Evolutionary conservation across 495 filamentous ascomycete species (phyloP), one percentile per base, ranked within the genome.

Genomic region (Annulohypoxylon maeteangense): DNA sequence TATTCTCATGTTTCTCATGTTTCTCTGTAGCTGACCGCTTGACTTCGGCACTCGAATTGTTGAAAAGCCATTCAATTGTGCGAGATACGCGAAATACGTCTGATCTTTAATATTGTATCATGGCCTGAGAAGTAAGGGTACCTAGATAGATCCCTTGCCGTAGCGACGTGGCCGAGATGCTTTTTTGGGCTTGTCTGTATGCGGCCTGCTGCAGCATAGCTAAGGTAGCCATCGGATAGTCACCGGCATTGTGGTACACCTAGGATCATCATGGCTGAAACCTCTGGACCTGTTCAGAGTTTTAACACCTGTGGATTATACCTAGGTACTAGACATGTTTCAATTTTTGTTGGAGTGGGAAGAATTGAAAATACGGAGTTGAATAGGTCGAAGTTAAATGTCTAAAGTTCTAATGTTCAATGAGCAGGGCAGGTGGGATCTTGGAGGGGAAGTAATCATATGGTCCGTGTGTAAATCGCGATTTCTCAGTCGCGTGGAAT

Each of bases 401-500:
- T 6, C 6, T 6, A 25, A 23, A 12, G 20, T 8, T 23, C 20
- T 22, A 11, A 23, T 48, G 20, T 4, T 23, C 44, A 18, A 50
- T 50, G 23, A 25, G 27, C 36, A 47, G 34, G 18, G 36, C 31
- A 62, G 29, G 45, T n/a, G 20, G 7, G 16, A 27, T 10, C 16
- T 22, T 32, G 47, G 40, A 29, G 14, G 42, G 38, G 27, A n/a
- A 66, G 6, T 40, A 20, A 6, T 36, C 3, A 20, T 2, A 27
- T 65, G 62, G 62, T 6, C 44, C 38, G 68, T 66, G 62, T 29
- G 40, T 32, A 20, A 71, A 71, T 71, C 68, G 50, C 56, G 57
- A 66, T 62, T 71, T 62, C 31, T 14, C 12, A 22, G 32, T 69
- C 29, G 50, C 55, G 55, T 67, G 42, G 22, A 53, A 51, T 63